Evolutionary conservation across 2,329 filamentous ascomycete genomes (phyloP).

Genomic region (Aspergillus thermomutatus): DNA sequence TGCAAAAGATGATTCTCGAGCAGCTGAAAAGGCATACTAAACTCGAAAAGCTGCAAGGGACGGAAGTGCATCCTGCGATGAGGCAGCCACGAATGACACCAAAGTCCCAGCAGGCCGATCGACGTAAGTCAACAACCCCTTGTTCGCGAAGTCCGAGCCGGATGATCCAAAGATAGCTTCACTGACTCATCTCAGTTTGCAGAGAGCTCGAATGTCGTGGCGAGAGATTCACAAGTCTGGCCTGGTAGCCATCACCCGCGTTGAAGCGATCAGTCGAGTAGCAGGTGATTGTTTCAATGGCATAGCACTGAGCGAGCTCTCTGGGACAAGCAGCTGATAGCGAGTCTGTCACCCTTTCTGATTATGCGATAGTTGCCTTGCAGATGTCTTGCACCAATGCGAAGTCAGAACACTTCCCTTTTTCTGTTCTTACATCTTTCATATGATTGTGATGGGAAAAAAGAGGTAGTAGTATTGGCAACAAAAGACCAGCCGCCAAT

Average conservation of each 20-base stretch:
- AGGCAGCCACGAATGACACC: constrained; percentile 22
- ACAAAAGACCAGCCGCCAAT: background rate
- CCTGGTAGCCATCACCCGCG: constrained; percentile 8
- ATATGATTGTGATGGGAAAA: background rate
- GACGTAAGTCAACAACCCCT: constrained; percentile 16
- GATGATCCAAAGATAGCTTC: background rate
- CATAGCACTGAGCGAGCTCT: no score
- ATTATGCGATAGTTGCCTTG: background rate
- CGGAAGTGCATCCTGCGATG: constrained; percentile 23
- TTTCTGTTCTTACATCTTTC: background rate
- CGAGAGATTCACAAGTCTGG: constrained; percentile 5
- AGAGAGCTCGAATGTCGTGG: constrained; percentile 17
- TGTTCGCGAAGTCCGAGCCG: background rate
- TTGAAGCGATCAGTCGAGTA: background rate
- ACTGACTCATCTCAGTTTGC: constrained; percentile 15
- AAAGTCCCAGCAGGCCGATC: constrained; percentile 27
- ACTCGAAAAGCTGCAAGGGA: constrained; percentile 19
- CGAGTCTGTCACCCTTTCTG: background rate
- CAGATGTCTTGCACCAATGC: background rate
- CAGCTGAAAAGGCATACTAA: constrained; percentile 21
- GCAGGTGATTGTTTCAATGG: background rate
- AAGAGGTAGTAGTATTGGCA: background rate
- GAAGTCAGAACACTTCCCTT: background rate
- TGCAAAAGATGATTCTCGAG: constrained; percentile 13
- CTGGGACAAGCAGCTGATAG: background rate